Evolutionary conservation across 1,284 basidiomycete genomes (phyloP).

Genomic region (Pholiota adiposa): DNA sequence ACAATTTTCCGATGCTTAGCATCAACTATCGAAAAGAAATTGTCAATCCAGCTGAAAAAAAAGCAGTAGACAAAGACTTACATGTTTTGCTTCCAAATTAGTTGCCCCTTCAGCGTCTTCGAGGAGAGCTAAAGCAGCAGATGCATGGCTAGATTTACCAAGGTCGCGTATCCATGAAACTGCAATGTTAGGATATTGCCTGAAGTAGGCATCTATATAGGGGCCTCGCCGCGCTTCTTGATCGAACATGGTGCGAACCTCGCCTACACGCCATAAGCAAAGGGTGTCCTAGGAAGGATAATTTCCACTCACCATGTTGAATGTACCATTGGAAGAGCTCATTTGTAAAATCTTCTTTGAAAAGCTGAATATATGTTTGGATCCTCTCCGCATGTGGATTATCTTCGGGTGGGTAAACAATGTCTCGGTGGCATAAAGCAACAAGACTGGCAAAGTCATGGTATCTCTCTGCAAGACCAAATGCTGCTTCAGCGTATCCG

Average conservation of each 20-base stretch:
- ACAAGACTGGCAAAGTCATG: slow-evolving; percentile 84
- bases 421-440: slow-evolving; percentile 76
- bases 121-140: slow-evolving; percentile 70
- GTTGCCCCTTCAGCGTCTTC: slow-evolving; percentile 60
- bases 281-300: background rate
- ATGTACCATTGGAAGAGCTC: slow-evolving; percentile 90
- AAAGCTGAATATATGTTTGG: slow-evolving; percentile 78
- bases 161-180: slow-evolving; percentile 94
- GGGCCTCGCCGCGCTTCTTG: slow-evolving; percentile 65
- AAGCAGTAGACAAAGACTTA: slow-evolving; percentile 37
- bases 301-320: slow-evolving; percentile 59
- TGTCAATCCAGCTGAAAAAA: slow-evolving; percentile 10
- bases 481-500: slow-evolving; percentile 73
- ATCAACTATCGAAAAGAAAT: slow-evolving; percentile 62
- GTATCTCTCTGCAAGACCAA: slow-evolving; percentile 84
- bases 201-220: slow-evolving; percentile 81
- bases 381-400: slow-evolving; percentile 67
- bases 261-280: slow-evolving; percentile 47
- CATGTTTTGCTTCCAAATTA: slow-evolving; percentile 75
- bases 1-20: slow-evolving; percentile 90
- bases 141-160: slow-evolving; percentile 66
- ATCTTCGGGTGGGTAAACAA: slow-evolving; percentile 62
- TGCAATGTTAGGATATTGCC: slow-evolving; percentile 59
- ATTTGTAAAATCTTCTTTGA: slow-evolving; percentile 84
- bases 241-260: slow-evolving; percentile 75